Evolutionary conservation across 371 early-diverging fungal genomes (phyloP).

Genomic region (Saksenaea vasiformis): DNA sequence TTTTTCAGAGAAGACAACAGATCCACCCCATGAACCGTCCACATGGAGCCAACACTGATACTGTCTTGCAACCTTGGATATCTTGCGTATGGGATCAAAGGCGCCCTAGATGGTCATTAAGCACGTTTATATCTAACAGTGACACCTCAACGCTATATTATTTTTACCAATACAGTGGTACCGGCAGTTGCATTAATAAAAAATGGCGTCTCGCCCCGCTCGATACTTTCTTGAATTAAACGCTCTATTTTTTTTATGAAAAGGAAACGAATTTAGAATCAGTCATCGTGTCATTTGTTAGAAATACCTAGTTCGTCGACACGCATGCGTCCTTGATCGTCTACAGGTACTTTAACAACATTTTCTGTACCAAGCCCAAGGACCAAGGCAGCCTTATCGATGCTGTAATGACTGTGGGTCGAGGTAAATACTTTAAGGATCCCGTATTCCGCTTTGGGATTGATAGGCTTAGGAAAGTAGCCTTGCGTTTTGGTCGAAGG

Average conservation of each 20-base stretch:
- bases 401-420: constrained; percentile 76
- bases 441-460: constrained; percentile 42
- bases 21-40: constrained; percentile 88
- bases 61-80: constrained; percentile 60
- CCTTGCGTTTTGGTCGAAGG: constrained; percentile 63
- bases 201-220: constrained; percentile 62
- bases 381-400: constrained; percentile 75
- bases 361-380: constrained; percentile 76
- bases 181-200: constrained; percentile 88
- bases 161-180: constrained; percentile 75
- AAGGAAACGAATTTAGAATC: neutral
- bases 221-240: constrained; percentile 46
- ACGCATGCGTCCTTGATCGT: constrained; percentile 68
- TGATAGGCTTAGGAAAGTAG: constrained; percentile 51
- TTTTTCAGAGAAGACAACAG: constrained; percentile 61
- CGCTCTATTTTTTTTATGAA: constrained; percentile 34
- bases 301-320: constrained; percentile 56
- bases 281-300: neutral
- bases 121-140: neutral
- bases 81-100: constrained; percentile 74
- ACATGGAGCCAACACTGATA: constrained; percentile 83
- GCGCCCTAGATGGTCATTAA: constrained; percentile 53
- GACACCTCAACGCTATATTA: neutral
- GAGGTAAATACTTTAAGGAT: constrained; percentile 76
- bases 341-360: constrained; percentile 71